These are phyloP conservation scores for Trichosporon faecale DNA, from an alignment of 1,284 basidiomycete genomes.

Conservation along the genomic window DNA sequence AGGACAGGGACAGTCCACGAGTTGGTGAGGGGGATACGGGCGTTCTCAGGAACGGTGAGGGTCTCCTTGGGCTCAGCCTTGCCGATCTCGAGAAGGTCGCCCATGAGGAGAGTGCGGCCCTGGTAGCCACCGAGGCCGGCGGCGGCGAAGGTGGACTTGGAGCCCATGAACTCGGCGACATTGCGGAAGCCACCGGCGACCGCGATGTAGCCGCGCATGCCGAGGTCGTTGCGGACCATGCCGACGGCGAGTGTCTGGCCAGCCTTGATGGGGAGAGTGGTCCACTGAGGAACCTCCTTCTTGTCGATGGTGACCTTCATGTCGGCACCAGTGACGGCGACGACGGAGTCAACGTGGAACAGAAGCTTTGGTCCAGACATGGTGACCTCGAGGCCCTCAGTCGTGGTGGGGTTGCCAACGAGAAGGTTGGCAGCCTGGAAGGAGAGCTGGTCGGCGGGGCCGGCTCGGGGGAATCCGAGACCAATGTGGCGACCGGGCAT, in stretches of 20 bases:
- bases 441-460: constrained; percentile 64
- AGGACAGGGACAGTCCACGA: constrained; percentile 23
- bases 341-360: constrained; percentile 58
- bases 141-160: constrained; percentile 47
- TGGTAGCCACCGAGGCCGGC: constrained; percentile 44
- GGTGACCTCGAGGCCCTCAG: constrained; percentile 62
- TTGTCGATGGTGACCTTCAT: constrained; percentile 56
- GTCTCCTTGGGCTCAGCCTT: not conserved
- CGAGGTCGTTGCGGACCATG: constrained; percentile 47
- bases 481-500: constrained; percentile 61
- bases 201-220: constrained; percentile 61
- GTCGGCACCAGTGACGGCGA: constrained; percentile 61
- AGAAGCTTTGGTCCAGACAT: constrained; percentile 47
- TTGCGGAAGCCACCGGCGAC: constrained; percentile 63
- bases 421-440: constrained; percentile 63
- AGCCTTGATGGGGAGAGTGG: constrained; percentile 55
- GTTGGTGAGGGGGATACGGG: constrained; percentile 20
- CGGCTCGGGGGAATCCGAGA: constrained; percentile 65
- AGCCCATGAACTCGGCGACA: constrained; percentile 59
- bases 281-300: constrained; percentile 56
- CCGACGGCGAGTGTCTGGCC: constrained; percentile 56
- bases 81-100: constrained; percentile 48
- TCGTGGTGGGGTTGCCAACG: constrained; percentile 59
- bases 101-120: constrained; percentile 56
- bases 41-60: constrained; percentile 14